Percentiles rank a stretch among this genome's conserved stretches.
These are phyloP conservation scores for Nepenthes alata DNA, from an alignment of 179 eudicot genomes.

Conservation along the genomic window DNA sequence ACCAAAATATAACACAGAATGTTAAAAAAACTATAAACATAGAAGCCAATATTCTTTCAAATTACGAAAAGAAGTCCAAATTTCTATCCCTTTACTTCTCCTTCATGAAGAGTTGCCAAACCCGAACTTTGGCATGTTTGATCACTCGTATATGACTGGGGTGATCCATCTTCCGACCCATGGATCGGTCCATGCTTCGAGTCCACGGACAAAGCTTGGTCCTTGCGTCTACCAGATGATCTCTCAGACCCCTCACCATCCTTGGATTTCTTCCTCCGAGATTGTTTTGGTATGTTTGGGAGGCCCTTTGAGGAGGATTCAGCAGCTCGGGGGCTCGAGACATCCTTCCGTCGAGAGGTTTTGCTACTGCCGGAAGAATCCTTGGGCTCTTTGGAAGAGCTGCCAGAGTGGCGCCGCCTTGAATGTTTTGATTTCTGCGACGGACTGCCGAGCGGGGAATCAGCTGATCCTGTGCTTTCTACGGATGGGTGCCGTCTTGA, in stretches of 20 bases:
- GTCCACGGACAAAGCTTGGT: background rate
- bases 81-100: slow-evolving; percentile 16
- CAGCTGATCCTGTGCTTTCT: slow-evolving; percentile 2
- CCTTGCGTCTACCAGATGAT: slow-evolving; percentile 15
- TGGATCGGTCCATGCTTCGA: slow-evolving; percentile 4
- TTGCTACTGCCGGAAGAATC: background rate
- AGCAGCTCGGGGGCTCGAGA: background rate
- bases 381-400: background rate
- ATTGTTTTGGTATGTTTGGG: slow-evolving; percentile 43
- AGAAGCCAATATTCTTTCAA: too few species aligned
- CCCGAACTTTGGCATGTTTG: slow-evolving; percentile 7
- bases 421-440: background rate
- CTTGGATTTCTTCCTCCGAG: slow-evolving; percentile 46
- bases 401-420: background rate
- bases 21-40: too few species aligned
- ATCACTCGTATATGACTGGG: slow-evolving; percentile 10
- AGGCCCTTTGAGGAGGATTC: slow-evolving; percentile 4
- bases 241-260: slow-evolving; percentile 31
- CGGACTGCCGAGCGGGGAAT: background rate
- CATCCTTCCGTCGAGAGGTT: background rate
- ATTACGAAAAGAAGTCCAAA: background rate
- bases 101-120: slow-evolving; percentile 14
- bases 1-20: too few species aligned
- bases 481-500: slow-evolving; percentile 4
- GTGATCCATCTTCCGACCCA: slow-evolving; percentile 22